Conservation (phyloP, 331 rosid species). For the Pyrus hybrid region DNA sequence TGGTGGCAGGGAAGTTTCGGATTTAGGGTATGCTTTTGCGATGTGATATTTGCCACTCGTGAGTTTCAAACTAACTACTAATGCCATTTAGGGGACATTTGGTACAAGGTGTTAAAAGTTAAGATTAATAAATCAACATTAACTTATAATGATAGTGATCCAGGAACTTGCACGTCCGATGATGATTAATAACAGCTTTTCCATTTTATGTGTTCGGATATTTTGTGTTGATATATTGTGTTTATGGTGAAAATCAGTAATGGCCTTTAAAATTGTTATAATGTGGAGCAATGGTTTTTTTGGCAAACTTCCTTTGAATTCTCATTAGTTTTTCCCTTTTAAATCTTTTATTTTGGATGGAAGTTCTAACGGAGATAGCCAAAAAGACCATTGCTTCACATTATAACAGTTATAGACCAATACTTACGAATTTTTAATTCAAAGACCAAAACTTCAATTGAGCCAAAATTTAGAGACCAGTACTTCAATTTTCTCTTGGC, state of each 20-base stretch:
- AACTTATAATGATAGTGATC: background rate
- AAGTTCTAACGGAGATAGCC: no score
- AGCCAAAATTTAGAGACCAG: no score
- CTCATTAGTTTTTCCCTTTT: no score
- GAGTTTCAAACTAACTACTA: background rate
- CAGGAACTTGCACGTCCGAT: background rate
- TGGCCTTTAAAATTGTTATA: no score
- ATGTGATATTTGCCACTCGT: constrained; percentile 20
- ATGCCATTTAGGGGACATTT: constrained; percentile 26
- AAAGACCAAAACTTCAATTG: no score
- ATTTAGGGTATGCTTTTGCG: constrained; percentile 14
- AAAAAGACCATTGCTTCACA: no score
- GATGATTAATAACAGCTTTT: background rate
- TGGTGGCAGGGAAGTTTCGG: constrained; percentile 15
- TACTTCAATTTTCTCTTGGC: no score
- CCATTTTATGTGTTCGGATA: background rate
- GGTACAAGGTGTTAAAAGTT: constrained; percentile 1
- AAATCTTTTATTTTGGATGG: no score
- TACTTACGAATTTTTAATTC: no score
- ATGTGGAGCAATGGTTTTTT: no score
- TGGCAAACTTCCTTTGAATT: background rate
- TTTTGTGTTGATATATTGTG: background rate
- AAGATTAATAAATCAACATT: background rate
- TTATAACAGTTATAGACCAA: no score
- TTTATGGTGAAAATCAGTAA: background rate